phyloP scores from a whole-genome alignment of 768 basidiomycete species.

The Panaeolus cyanescens region DNA sequence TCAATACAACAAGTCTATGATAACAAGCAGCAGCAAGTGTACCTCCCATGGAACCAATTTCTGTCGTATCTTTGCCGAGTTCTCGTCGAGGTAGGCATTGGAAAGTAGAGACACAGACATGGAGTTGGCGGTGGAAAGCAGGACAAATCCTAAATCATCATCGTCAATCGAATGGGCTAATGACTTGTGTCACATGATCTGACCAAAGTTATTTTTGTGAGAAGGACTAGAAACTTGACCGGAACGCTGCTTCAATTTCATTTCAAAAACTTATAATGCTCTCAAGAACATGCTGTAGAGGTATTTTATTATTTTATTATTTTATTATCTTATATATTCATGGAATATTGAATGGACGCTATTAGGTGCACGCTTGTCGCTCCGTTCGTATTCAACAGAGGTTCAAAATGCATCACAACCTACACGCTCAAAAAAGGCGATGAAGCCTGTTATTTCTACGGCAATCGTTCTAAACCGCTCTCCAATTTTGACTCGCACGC shows the following conservation, averaged over 20 bases:
- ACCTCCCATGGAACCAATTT: constrained; percentile 99
- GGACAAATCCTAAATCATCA: constrained; percentile 3
- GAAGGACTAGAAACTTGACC: not conserved
- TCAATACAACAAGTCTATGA: constrained; percentile 13
- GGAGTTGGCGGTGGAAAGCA: constrained; percentile 14
- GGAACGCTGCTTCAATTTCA: not conserved
- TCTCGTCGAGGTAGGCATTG: constrained; percentile 84
- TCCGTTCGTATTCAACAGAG: constrained; percentile 49
- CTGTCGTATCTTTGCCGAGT: constrained; percentile 81
- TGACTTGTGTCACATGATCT: constrained; percentile 7
- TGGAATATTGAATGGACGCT: not conserved
- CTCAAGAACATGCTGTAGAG: constrained; percentile 20
- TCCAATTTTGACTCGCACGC: constrained; percentile 72
- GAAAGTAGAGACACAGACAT: constrained; percentile 82
- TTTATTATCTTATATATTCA: not conserved
- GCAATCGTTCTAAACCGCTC: constrained; percentile 80
- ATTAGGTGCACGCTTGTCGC: constrained; percentile 15
- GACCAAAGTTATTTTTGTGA: constrained; percentile 2
- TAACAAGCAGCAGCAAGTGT: constrained; percentile 11
- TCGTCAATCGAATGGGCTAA: not conserved
- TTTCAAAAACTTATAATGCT: constrained; percentile 15
- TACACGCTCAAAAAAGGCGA: constrained; percentile 26
- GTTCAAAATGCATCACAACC: constrained; percentile 20
- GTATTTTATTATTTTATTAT: constrained; percentile 5
- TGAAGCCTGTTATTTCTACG: constrained; percentile 48